phyloP scores from a whole-genome alignment of 306 rosid genomes.

The Echinosophora koreensis region DNA sequence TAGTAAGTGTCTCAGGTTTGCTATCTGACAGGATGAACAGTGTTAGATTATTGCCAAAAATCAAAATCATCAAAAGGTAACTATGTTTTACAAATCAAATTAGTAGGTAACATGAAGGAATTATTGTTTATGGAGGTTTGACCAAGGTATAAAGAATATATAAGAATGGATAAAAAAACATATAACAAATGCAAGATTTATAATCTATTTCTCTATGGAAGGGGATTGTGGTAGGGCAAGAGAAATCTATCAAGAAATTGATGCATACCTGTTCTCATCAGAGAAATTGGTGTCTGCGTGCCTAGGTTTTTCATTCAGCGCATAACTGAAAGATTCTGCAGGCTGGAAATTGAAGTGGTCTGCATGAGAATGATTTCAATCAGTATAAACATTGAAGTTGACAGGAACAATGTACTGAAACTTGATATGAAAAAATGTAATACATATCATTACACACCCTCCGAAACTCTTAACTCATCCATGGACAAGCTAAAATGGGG shows the following conservation, averaged over 20 bases:
- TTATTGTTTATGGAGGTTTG: not conserved
- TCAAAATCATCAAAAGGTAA: constrained; percentile 1
- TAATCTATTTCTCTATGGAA: not conserved
- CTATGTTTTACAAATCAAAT: not conserved
- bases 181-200: not conserved
- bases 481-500: constrained; percentile 54
- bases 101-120: not conserved
- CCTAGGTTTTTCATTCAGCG: constrained; percentile 39
- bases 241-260: not conserved
- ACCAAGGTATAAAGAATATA: not conserved
- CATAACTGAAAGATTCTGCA: constrained; percentile 48
- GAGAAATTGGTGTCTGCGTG: constrained; percentile 47
- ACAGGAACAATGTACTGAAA: not conserved
- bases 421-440: not conserved
- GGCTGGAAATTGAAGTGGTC: constrained; percentile 55
- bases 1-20: not conserved
- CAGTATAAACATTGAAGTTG: not conserved
- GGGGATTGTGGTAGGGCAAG: not conserved
- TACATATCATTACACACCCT: constrained; percentile 43
- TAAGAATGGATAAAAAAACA: not conserved
- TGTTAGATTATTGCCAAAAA: not conserved
- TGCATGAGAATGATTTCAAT: constrained; percentile 45
- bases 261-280: constrained; percentile 66
- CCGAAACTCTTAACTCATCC: constrained; percentile 53
- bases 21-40: not conserved